Conservation (phyloP, 2,329 filamentous ascomycete genomes). For the Kalaharituber pfeilii region DNA sequence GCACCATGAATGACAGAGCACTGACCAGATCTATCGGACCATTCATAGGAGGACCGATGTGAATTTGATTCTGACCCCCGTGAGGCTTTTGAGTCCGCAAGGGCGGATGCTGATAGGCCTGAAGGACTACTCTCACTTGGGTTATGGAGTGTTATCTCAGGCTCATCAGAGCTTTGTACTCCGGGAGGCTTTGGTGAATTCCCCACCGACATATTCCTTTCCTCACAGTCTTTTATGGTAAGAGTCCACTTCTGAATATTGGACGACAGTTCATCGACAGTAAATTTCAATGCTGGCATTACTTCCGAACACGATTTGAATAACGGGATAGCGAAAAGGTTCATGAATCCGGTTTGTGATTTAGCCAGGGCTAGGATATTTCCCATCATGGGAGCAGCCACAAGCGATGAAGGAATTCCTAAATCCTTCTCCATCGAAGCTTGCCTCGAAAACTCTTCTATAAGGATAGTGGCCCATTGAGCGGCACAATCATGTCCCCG, state of each 20-base stretch:
- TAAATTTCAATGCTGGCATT: conserved; percentile 68
- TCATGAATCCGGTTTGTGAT: conserved; percentile 91
- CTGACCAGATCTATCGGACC: conserved; percentile 3
- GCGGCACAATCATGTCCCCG: conserved; percentile 66
- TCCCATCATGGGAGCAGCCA: conserved; percentile 70
- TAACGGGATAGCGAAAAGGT: conserved; percentile 78
- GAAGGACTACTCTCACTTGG: not conserved
- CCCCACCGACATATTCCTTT: conserved; percentile 4
- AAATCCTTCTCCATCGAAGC: conserved; percentile 80
- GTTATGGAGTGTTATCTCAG: not conserved
- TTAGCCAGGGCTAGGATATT: conserved; percentile 57
- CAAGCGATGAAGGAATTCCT: conserved; percentile 70
- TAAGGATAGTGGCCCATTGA: conserved; percentile 84
- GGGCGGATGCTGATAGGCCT: not conserved
- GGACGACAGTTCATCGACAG: conserved; percentile 58
- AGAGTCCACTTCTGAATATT: conserved; percentile 62
- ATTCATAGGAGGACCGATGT: conserved; percentile 5
- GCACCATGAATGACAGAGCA: not conserved
- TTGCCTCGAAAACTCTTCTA: conserved; percentile 86
- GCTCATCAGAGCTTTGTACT: not conserved
- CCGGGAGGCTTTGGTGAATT: conserved; percentile 6
- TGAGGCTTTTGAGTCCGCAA: conserved; percentile 2
- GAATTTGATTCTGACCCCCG: conserved; percentile 4
- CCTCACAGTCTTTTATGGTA: conserved; percentile 37
- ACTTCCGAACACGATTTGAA: conserved; percentile 79